Evolutionary conservation across 163 green algal genomes (phyloP).

Genomic region (Trebouxia gelatinosa): DNA sequence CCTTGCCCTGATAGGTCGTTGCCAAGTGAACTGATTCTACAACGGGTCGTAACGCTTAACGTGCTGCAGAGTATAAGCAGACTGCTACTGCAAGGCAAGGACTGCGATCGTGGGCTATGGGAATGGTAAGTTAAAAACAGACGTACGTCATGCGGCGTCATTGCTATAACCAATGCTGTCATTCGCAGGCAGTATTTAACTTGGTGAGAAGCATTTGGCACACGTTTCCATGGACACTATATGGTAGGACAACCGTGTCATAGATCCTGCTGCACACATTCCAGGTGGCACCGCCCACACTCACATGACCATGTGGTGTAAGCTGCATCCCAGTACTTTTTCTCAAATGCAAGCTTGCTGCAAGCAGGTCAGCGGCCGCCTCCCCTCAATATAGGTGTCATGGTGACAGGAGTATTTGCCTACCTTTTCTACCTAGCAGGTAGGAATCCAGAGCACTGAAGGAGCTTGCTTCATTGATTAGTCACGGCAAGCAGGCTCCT

Average conservation of each 20-base stretch:
- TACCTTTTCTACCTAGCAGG: slow-evolving; percentile 2
- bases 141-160: not conserved
- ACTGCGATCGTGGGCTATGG: not conserved
- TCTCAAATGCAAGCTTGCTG: no score
- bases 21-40: not conserved
- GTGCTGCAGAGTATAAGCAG: slow-evolving; percentile 23
- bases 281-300: no score
- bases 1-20: no score
- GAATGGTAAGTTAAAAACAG: not conserved
- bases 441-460: no score
- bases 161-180: not conserved
- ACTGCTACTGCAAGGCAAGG: not conserved
- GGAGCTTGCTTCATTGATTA: not conserved
- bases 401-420: not conserved
- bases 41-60: not conserved
- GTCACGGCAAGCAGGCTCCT: not conserved
- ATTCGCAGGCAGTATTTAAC: not conserved
- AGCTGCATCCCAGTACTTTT: no score
- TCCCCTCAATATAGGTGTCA: not conserved
- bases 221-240: not conserved
- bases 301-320: not conserved
- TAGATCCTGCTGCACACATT: no score
- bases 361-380: not conserved
- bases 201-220: slow-evolving; percentile 11
- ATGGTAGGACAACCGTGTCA: no score